A percentile compares a stretch with the other conserved stretches of the same genome.
Evolutionary conservation across 352 stramenopile species (phyloP).

Genomic region (Globisporangium cederbergense): DNA sequence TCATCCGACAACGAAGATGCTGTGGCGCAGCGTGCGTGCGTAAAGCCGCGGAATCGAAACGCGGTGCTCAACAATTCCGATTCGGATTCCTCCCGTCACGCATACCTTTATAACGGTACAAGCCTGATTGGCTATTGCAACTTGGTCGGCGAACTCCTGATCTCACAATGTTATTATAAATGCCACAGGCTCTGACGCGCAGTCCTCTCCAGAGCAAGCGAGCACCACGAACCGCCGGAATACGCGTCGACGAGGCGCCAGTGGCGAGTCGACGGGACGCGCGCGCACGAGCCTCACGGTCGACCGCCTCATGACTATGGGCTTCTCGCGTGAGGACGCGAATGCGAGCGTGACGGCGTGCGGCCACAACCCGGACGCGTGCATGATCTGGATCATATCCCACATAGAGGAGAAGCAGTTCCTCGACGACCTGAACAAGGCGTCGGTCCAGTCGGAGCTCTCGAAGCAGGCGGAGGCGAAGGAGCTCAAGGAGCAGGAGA

Average conservation of each 20-base stretch:
- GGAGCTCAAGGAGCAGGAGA: constrained; percentile 49
- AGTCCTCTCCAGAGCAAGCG: constrained; percentile 5
- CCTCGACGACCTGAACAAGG: constrained; percentile 59
- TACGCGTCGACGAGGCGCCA: constrained; percentile 7
- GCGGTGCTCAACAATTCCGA: constrained; percentile 7
- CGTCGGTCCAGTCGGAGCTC: constrained; percentile 75
- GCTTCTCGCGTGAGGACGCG: constrained; percentile 60
- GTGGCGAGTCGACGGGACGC: constrained; percentile 15
- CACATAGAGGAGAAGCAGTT: constrained; percentile 73
- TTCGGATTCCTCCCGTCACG: not conserved
- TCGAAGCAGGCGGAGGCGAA: constrained; percentile 62
- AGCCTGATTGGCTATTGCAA: no score
- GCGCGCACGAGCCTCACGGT: constrained; percentile 53
- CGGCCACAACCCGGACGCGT: constrained; percentile 60
- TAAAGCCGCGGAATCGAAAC: constrained; percentile 17
- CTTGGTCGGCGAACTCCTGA: no score
- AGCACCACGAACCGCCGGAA: constrained; percentile 13
- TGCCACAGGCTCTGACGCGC: not conserved
- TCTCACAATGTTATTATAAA: not conserved
- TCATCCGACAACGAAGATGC: constrained; percentile 6
- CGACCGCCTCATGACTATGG: constrained; percentile 53
- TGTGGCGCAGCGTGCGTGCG: constrained; percentile 15
- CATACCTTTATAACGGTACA: not conserved
- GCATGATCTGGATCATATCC: constrained; percentile 82
- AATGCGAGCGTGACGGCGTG: constrained; percentile 52